Base-by-base conservation (phyloP, 2,329 filamentous ascomycete species). In the Hypocrella siamensis region DNA sequence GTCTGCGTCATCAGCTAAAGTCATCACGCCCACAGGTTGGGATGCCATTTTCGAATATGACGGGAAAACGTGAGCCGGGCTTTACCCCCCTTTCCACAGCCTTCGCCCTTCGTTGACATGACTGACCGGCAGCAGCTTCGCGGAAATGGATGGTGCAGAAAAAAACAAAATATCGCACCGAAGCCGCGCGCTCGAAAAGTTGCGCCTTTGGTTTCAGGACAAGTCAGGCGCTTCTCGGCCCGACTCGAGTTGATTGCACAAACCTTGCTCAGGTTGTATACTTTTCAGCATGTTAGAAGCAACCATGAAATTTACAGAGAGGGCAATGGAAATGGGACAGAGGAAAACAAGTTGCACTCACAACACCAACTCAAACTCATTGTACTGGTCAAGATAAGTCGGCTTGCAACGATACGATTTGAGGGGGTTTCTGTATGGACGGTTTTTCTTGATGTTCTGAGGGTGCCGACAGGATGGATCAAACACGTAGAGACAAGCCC, bases 81-180 rank as follows among this genome's bases (percentile, higher is more conserved):
- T n/a, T 56, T 26, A 22, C 21, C 21, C 21, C n/a, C n/a, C n/a
- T n/a, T n/a, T n/a, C n/a, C n/a, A n/a, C n/a, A n/a, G n/a, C n/a
- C n/a, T n/a, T n/a, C n/a, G n/a, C n/a, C n/a, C n/a, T n/a, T n/a
- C n/a, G n/a, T n/a, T n/a, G n/a, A n/a, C n/a, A n/a, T n/a, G n/a
- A n/a, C n/a, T n/a, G n/a, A n/a, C n/a, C 15, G 27, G n/a, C 16
- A 19, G 21, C 18, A 30, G 74, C 3, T 79, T 93, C 52, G 90
- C 90, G 18, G 90, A 98, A 61, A 98, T 98, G 90, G 79, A 84
- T 31, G 86, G 80, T 55, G 58, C 53, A 8, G 72, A 75, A 51
- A 92, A 92, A 74, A 98, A 96, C 61, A 73, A 75, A 48, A 83
- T 98, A 47, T 94, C 86, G 17, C 90, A 98, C 58, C 79, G 90